These are phyloP conservation scores for Alternaria atra DNA, from an alignment of 2,329 filamentous ascomycete species.

Conservation along the genomic window DNA sequence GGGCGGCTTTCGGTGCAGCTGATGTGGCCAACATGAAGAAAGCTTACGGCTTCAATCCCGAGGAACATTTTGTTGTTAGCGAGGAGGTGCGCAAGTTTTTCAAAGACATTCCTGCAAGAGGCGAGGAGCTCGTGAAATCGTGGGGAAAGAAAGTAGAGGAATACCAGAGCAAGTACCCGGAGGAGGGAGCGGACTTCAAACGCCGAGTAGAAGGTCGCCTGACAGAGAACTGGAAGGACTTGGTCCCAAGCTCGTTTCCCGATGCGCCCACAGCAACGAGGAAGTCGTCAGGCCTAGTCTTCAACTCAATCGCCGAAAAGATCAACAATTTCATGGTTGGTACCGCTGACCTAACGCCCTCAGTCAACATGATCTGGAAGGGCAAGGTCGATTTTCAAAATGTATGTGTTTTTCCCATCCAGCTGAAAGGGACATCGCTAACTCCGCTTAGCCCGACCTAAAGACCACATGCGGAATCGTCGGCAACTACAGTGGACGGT, in stretches of 20 bases:
- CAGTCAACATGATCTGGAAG: constrained; percentile 59
- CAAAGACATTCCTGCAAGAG: constrained; percentile 48
- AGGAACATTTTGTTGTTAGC: constrained; percentile 57
- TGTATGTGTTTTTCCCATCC: not conserved
- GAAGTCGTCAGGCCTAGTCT: constrained; percentile 50
- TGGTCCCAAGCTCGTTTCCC: constrained; percentile 61
- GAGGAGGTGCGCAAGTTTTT: constrained; percentile 60
- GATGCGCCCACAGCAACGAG: constrained; percentile 59
- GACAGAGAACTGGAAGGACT: constrained; percentile 57
- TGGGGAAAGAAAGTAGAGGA: constrained; percentile 59
- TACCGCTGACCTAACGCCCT: constrained; percentile 64
- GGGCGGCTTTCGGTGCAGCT: constrained; percentile 64
- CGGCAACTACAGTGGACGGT: constrained; percentile 64
- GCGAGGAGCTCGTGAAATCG: constrained; percentile 57
- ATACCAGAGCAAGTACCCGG: constrained; percentile 58
- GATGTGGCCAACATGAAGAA: constrained; percentile 66
- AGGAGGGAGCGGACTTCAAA: constrained; percentile 59
- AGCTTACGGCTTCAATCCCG: constrained; percentile 59
- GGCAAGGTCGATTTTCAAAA: constrained; percentile 56
- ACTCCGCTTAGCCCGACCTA: constrained; percentile 35
- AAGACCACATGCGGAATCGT: constrained; percentile 57
- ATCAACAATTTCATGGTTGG: constrained; percentile 77
- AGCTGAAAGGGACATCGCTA: not conserved
- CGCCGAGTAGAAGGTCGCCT: constrained; percentile 60
- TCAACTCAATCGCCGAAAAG: constrained; percentile 12